Evolutionary conservation across 129 eudicot genomes (phyloP).

Genomic region (Pulicaria dysenterica): DNA sequence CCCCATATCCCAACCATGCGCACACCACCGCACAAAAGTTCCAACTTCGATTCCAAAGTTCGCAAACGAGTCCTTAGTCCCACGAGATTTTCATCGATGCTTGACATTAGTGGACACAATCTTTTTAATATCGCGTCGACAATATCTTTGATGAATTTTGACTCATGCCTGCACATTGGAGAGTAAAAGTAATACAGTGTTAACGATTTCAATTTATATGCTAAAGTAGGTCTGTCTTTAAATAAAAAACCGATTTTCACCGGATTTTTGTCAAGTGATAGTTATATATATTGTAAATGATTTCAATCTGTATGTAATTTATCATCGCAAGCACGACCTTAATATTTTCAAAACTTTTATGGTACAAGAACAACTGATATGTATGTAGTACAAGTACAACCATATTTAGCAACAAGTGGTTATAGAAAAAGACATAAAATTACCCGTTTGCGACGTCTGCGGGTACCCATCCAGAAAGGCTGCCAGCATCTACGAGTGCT

Average conservation of each 20-base stretch:
- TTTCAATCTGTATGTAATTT: too few relatives aligned
- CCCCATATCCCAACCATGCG: slow-evolving; percentile 19
- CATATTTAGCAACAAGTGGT: not conserved
- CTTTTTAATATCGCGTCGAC: not conserved
- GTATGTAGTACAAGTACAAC: not conserved
- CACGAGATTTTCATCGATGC: not conserved
- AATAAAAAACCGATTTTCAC: too few relatives aligned
- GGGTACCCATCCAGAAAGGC: slow-evolving; percentile 1
- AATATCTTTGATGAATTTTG: not conserved
- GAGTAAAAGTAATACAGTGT: too few relatives aligned
- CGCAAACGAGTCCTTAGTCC: slow-evolving; percentile 1
- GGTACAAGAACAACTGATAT: not conserved
- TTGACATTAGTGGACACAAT: not conserved
- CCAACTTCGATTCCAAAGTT: not conserved
- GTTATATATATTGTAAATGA: too few relatives aligned
- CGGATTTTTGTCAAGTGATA: too few relatives aligned
- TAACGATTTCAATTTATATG: too few relatives aligned
- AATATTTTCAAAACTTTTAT: not conserved
- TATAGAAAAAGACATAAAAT: not conserved
- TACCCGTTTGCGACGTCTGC: not conserved
- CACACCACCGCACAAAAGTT: not conserved
- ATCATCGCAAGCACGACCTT: not conserved
- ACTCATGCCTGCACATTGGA: slow-evolving; percentile 1
- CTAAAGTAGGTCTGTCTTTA: too few relatives aligned
- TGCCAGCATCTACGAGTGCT: not conserved